These are phyloP conservation scores for Debaryomyces udenii DNA, from an alignment of 1,139 yeast species.

Conservation along the genomic window DNA sequence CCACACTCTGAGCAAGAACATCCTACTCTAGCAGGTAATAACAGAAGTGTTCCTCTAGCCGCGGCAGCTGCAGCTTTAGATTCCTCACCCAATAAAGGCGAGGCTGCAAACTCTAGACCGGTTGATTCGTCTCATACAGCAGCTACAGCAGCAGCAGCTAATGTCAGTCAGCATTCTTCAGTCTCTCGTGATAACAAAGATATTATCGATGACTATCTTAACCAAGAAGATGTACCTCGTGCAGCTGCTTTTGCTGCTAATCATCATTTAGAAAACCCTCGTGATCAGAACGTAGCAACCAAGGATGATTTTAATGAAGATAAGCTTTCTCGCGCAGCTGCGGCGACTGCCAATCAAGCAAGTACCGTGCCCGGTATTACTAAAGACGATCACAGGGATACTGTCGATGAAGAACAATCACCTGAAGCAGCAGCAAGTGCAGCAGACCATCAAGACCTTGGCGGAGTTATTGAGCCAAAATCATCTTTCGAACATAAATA, in stretches of 20 bases:
- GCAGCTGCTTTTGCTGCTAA: not conserved
- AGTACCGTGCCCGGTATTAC: not conserved
- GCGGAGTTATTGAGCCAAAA: not conserved
- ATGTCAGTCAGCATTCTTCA: too few relatives aligned
- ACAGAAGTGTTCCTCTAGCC: too few relatives aligned
- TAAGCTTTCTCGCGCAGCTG: not conserved
- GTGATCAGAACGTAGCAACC: conserved; percentile 1
- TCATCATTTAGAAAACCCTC: not conserved
- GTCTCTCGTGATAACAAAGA: not conserved
- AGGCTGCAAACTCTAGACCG: too few relatives aligned
- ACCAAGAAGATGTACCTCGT: not conserved
- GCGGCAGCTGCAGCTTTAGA: too few relatives aligned
- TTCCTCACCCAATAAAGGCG: too few relatives aligned
- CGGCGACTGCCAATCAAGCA: not conserved
- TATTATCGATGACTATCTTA: not conserved
- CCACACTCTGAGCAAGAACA: too few relatives aligned
- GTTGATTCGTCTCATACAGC: not conserved
- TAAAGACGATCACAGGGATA: not conserved
- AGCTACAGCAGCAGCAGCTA: not conserved
- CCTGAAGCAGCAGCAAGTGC: not conserved
- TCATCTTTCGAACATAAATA: conserved; percentile 4
- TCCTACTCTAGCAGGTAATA: too few relatives aligned
- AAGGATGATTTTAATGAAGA: not conserved
- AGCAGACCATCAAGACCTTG: not conserved
- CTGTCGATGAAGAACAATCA: not conserved